phyloP scores from a whole-genome alignment of 345 rosid genomes.

The Triadica sebifera region DNA sequence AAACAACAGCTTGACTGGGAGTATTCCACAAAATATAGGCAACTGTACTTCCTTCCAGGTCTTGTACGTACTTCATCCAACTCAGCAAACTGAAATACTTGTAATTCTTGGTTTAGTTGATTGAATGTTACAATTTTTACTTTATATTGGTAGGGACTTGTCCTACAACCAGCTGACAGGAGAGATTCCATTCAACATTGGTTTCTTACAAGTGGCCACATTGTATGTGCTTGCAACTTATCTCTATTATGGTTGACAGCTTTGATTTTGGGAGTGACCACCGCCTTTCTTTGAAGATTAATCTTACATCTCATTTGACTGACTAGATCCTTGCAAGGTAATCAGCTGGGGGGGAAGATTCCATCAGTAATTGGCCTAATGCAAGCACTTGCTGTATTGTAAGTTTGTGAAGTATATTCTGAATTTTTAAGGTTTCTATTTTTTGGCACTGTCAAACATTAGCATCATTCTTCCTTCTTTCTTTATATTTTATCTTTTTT shows the following conservation, averaged over 20 bases:
- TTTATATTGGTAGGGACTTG: conserved; percentile 63
- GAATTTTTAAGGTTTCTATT: neutral
- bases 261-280: neutral
- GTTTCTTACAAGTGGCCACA: conserved; percentile 98
- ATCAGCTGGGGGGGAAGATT: conserved; percentile 71
- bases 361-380: conserved; percentile 96
- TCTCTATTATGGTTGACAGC: neutral
- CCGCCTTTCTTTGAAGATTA: neutral
- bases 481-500: neutral
- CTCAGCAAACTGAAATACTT: conserved; percentile 4
- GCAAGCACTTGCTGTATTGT: conserved; percentile 99
- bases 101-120: neutral
- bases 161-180: conserved; percentile 88
- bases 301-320: conserved; percentile 14
- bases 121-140: conserved; percentile 2
- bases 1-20: conserved; percentile 94
- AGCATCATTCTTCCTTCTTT: neutral
- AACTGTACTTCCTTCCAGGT: conserved; percentile 98
- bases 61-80: conserved; percentile 62
- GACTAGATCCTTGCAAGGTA: conserved; percentile 88
- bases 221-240: conserved; percentile 46
- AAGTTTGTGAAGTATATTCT: conserved; percentile 31
- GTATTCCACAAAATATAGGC: conserved; percentile 83
- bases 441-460: neutral
- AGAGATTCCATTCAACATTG: conserved; percentile 93